Evolutionary conservation across 305 asterid species (phyloP).

Genomic region (Solanum chacoense): DNA sequence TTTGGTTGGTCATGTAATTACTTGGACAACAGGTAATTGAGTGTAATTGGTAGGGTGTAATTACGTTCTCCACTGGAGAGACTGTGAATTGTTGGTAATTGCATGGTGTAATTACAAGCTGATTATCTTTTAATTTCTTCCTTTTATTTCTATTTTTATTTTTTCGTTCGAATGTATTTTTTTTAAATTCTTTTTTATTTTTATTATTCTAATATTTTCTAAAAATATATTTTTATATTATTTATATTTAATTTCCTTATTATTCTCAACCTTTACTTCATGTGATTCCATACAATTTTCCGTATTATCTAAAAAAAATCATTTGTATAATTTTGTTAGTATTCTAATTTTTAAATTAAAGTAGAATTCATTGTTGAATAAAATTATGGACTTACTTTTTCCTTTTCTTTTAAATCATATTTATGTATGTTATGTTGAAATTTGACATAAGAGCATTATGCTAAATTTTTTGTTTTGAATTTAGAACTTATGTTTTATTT

Average conservation of each 20-base stretch:
- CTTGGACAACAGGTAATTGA: not conserved
- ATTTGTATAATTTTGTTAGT: not conserved
- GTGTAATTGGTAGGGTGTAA: not conserved
- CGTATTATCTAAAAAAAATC: not conserved
- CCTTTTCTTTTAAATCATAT: not conserved
- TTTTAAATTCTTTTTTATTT: too few relatives aligned
- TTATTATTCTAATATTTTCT: too few relatives aligned
- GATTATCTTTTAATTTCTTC: not conserved
- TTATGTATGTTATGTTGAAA: not conserved
- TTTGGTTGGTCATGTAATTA: not conserved
- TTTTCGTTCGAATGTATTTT: too few relatives aligned
- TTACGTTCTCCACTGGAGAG: not conserved
- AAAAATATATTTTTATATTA: too few relatives aligned
- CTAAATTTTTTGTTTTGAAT: not conserved
- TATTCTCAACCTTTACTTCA: not conserved
- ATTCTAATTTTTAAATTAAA: not conserved
- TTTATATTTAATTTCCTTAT: too few relatives aligned
- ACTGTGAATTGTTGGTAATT: not conserved
- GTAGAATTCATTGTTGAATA: not conserved
- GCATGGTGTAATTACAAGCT: too few relatives aligned
- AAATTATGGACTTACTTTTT: not conserved
- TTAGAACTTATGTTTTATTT: not conserved
- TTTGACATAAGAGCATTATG: not conserved
- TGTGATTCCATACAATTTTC: not conserved
- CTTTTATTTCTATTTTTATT: not conserved